These are phyloP conservation scores for Linum tenue DNA, from an alignment of 345 rosid genomes.

Conservation along the genomic window DNA sequence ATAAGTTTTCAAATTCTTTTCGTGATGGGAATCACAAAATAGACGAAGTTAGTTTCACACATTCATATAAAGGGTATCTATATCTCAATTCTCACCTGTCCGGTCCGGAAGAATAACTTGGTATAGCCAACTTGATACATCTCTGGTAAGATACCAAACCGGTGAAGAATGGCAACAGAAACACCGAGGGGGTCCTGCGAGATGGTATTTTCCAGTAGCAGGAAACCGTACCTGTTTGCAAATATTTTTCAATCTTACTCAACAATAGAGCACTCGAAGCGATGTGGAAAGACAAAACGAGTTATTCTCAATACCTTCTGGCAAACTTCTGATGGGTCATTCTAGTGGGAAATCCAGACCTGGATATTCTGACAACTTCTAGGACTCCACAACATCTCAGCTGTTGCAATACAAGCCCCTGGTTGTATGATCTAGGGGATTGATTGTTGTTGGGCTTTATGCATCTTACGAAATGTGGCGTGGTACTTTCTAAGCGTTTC, in stretches of 20 bases:
- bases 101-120: constrained; percentile 6
- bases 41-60: too few species aligned
- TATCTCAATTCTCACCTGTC: background rate
- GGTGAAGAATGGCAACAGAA: constrained; percentile 7
- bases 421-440: constrained; percentile 4
- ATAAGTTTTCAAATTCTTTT: background rate
- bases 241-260: background rate
- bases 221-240: constrained; percentile 3
- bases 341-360: background rate
- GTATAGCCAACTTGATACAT: constrained; percentile 9
- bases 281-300: background rate
- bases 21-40: background rate
- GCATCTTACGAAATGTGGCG: constrained; percentile 6
- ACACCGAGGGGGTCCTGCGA: background rate
- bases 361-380: constrained; percentile 4
- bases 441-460: constrained; percentile 5
- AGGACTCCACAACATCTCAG: constrained; percentile 5
- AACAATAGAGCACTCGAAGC: background rate
- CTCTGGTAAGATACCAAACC: constrained; percentile 2
- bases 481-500: constrained; percentile 4
- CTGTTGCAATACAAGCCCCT: constrained; percentile 8
- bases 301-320: background rate
- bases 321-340: constrained; percentile 4
- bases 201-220: background rate
- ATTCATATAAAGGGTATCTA: background rate